Evolutionary conservation across 2,329 filamentous ascomycete genomes (phyloP), one percentile per base, ranked within the genome.

Genomic region (Penicillium sp.): DNA sequence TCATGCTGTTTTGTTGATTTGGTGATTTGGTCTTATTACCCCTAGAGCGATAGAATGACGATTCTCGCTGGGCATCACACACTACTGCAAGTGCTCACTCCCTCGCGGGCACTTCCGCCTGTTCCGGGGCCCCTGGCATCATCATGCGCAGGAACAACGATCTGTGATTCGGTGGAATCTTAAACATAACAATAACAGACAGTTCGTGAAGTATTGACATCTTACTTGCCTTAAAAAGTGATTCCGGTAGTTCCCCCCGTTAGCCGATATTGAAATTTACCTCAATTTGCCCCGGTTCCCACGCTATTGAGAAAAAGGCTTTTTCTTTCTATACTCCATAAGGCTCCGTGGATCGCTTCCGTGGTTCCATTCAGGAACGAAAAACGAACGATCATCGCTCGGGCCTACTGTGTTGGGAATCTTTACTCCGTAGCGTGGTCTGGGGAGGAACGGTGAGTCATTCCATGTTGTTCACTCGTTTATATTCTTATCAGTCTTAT

Each of bases 51-150:
- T 21, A 48, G n/a, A 48, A 25, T 62, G 53, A 63, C 17, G 59
- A 56, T 61, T 60, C 41, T 54, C 60, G 29, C 47, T 23, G 35
- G n/a, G n/a, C 51, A 61, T 62, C 46, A 50, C 8, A 19, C 19
- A 29, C 40, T 46, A 31, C 50, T 53, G 50, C 29, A 50, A 19
- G 53, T 50, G 48, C 29, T 57, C 42, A 51, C 49, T 29, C 35
- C 37, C 42, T 52, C 54, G 17, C 54, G 23, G 54, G 19, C 33
- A 46, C 25, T 38, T 46, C 46, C 42, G 48, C 41, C 47, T 19
- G 15, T 56, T 59, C 52, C 57, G 41, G 41, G 50, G 45, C 64
- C 61, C 65, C 65, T 67, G 57, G 64, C 65, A 60, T 67, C 65
- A 60, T 67, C 58, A 56, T 58, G 46, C 56, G 61, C 64, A 62